A percentile compares a stretch with the other conserved stretches of the same genome.
Evolutionary conservation across 73 alveolate genomes (phyloP).

Genomic region (Symbiodinium pilosum): DNA sequence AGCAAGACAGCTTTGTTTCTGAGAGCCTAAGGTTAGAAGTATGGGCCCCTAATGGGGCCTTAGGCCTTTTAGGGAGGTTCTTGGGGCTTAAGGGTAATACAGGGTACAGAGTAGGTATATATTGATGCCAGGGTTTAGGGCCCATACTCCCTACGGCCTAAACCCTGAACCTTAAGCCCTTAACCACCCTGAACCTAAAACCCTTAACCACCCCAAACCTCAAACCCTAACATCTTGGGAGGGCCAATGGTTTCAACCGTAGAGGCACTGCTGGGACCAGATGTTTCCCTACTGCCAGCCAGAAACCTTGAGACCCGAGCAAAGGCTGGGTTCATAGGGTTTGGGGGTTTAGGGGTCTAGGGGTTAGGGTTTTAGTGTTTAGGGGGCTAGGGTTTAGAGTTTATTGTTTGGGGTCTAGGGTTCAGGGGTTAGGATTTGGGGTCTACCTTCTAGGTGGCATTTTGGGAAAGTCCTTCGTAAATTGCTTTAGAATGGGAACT

Average conservation of each 20-base stretch:
- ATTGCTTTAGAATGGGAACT: too few relatives aligned
- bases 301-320: constrained; percentile 53
- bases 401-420: neutral
- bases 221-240: neutral
- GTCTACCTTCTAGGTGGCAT: neutral
- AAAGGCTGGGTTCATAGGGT: neutral
- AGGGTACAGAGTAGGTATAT: too few relatives aligned
- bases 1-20: too few relatives aligned
- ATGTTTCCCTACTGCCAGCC: constrained; percentile 62
- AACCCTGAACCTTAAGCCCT: neutral
- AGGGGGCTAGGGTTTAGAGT: neutral
- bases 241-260: too few relatives aligned
- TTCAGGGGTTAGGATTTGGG: neutral
- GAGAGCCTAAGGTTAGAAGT: too few relatives aligned
- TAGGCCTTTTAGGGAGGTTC: too few relatives aligned
- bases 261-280: constrained; percentile 88
- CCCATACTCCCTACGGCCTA: neutral
- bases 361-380: neutral
- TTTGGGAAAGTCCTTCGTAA: too few relatives aligned
- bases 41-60: too few relatives aligned
- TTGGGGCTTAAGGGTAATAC: too few relatives aligned
- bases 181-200: too few relatives aligned
- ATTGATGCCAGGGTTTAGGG: too few relatives aligned
- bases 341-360: neutral
- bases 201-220: neutral